A percentile compares a stretch with the other conserved stretches of the same genome.
Evolutionary conservation across 169 alveolate species (phyloP).

Genomic region (Plasmodium chabaudi): DNA sequence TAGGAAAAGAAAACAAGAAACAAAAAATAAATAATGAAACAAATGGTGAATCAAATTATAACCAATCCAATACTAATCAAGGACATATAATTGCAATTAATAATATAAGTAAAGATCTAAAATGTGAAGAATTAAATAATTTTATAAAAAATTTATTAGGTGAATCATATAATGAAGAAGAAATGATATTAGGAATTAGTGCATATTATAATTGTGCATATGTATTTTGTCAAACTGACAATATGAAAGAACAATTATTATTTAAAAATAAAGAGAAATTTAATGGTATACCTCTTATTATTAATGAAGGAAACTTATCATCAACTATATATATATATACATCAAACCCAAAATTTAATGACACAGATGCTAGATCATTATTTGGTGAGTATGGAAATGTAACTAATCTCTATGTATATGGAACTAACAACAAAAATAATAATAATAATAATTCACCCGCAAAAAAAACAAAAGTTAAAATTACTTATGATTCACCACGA

Average conservation of each 20-base stretch:
- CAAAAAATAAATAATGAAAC: not conserved
- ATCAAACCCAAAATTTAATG: conserved; percentile 1
- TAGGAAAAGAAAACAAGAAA: not conserved
- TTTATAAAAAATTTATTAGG: conserved; percentile 15
- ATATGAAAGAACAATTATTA: conserved; percentile 9
- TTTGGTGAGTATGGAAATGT: conserved; percentile 46
- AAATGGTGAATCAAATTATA: not conserved
- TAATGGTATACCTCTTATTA: conserved; percentile 36
- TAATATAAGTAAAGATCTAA: conserved; percentile 29
- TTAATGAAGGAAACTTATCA: too few relatives aligned
- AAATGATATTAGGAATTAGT: not conserved
- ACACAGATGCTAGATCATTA: not conserved
- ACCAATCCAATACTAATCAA: not conserved
- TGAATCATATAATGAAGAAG: conserved; percentile 21
- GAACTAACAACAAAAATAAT: not conserved
- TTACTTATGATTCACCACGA: conserved; percentile 14
- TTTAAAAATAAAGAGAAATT: conserved; percentile 13
- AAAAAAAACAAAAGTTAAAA: conserved; percentile 1
- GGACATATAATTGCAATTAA: conserved; percentile 24
- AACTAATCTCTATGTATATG: not conserved
- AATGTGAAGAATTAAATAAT: conserved; percentile 17
- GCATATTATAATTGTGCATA: conserved; percentile 13
- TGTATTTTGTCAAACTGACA: conserved; percentile 25
- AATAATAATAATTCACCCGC: not conserved
- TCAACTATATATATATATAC: not conserved